These are phyloP conservation scores for Phoma sp. DNA, from an alignment of 2,329 filamentous ascomycete genomes.

Conservation along the genomic window DNA sequence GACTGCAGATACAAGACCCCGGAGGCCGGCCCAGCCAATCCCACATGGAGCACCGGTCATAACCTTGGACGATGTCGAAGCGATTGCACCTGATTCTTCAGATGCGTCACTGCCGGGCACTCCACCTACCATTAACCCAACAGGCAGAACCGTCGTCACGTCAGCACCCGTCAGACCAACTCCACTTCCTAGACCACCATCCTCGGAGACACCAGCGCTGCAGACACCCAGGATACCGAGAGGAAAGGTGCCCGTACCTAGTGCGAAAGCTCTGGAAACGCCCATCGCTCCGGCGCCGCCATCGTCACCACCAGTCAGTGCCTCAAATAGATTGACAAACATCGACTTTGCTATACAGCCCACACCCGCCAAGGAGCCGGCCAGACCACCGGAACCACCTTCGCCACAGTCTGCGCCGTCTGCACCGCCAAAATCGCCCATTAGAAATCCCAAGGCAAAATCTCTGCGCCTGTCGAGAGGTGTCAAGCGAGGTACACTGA, in stretches of 20 bases:
- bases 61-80: constrained; percentile 44
- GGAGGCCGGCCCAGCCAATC: constrained; percentile 24
- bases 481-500: constrained; percentile 51
- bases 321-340: constrained; percentile 47
- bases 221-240: constrained; percentile 34
- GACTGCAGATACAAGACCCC: constrained; percentile 32
- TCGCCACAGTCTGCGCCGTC: constrained; percentile 19
- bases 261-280: constrained; percentile 29
- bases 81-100: constrained; percentile 24
- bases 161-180: constrained; percentile 1
- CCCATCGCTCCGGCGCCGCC: constrained; percentile 33
- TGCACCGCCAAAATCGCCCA: constrained; percentile 21
- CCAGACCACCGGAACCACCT: not conserved
- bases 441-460: constrained; percentile 39
- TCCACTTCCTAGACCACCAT: constrained; percentile 4
- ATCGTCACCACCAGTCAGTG: constrained; percentile 49
- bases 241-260: constrained; percentile 36
- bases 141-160: no score
- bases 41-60: constrained; percentile 43
- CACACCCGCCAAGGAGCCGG: constrained; percentile 1
- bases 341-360: constrained; percentile 38
- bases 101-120: constrained; percentile 36
- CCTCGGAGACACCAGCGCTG: not conserved
- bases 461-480: constrained; percentile 49
- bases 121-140: no score